Base-by-base conservation (phyloP, 495 filamentous ascomycete species). In the Pyrenula massariospora region DNA sequence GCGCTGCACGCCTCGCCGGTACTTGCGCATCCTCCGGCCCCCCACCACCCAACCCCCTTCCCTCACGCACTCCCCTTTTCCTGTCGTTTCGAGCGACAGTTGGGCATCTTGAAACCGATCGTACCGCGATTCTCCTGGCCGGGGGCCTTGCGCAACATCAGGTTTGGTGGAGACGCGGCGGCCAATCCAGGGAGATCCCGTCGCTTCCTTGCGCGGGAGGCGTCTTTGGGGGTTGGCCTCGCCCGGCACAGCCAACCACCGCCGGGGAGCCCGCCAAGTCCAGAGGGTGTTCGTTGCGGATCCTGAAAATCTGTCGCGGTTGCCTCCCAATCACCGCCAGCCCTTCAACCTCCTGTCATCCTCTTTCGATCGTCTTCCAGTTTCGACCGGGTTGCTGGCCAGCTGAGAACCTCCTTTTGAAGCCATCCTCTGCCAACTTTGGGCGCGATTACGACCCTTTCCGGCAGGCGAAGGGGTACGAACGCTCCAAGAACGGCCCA, bases 191-290 rank as follows among this genome's bases (percentile, higher is more conserved):
- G n/a, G n/a, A n/a, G n/a, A n/a, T n/a, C n/a, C n/a, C n/a, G n/a
- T n/a, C n/a, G n/a, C n/a, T n/a, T n/a, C n/a, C n/a, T n/a, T n/a
- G n/a, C n/a, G 31, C 31, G 31, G 31, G 15, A 15, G 31, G 31
- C 31, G 31, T 42, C 31, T 42, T 15, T 15, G 31, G 31, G 31
- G 8, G 31, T 42, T 15, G 31, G 31, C 31, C 31, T 42, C 31
- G 31, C 15, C 31, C 31, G 8, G 8, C 60, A 3, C 58, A 63
- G 24, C 20, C 59, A 2, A 65, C 64, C n/a, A 60, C 68, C 66
- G 12, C 74, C 76, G n/a, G 64, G 55, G 25, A 77, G 76, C 10
- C 74, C 77, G 20, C 73, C 76, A 22, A 55, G 59, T 12, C 59
- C 59, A 52, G 74, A 75, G 12, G 56, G 65, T 3, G 36, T 55